These are phyloP conservation scores for Nannochloropsis gaditana DNA, from an alignment of 108 stramenopile genomes.

Conservation along the genomic window DNA sequence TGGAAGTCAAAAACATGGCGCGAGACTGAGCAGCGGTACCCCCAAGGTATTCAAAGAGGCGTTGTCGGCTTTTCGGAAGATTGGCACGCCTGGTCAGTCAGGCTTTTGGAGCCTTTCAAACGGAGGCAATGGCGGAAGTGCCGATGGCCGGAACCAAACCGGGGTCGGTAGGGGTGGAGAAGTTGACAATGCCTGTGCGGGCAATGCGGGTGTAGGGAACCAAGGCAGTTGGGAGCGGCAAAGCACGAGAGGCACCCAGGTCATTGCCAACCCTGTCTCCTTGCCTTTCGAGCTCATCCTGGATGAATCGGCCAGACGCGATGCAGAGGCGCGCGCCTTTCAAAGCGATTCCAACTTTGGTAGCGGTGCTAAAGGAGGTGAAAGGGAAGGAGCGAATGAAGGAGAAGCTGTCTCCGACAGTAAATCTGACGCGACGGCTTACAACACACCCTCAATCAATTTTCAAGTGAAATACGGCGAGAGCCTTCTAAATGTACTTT, in stretches of 20 bases:
- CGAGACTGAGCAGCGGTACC: not conserved
- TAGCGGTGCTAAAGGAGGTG: not conserved
- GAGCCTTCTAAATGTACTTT: slow-evolving; percentile 37
- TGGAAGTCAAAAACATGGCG: not conserved
- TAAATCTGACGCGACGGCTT: not conserved
- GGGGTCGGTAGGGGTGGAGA: not conserved
- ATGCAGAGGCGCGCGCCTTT: not conserved
- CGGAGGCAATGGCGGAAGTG: not conserved
- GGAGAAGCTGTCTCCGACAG: not conserved
- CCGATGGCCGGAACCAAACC: not conserved
- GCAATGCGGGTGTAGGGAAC: not conserved
- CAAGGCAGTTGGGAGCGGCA: not conserved
- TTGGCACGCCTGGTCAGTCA: not conserved
- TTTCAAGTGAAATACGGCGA: slow-evolving; percentile 41
- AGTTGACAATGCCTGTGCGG: not conserved
- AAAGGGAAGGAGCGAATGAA: not conserved
- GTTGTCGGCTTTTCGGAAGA: not conserved
- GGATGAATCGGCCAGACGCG: not conserved
- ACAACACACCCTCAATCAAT: not conserved
- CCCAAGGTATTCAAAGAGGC: slow-evolving; percentile 17
- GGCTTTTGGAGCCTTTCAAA: not conserved
- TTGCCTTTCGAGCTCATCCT: not conserved
- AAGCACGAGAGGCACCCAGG: not conserved
- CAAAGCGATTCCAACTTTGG: not conserved
- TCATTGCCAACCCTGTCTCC: not conserved